phyloP scores from a whole-genome alignment of 164 flowering plant genomes.

The Cinnamomum micranthum region DNA sequence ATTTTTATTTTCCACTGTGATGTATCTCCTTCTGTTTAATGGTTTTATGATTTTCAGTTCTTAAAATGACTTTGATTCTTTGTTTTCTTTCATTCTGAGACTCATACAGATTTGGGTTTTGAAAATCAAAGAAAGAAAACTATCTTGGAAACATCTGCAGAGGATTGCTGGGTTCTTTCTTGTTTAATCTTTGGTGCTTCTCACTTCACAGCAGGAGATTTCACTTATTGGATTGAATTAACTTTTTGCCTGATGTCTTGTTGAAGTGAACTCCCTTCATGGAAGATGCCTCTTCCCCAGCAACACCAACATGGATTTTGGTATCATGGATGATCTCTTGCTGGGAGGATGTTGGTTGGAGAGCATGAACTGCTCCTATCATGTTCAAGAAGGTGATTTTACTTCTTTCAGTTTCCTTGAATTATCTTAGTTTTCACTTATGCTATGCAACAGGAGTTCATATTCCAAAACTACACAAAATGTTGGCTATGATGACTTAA shows the following conservation, averaged over 20 bases:
- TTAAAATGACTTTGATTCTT: not conserved
- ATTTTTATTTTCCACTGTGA: not conserved
- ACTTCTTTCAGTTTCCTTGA: slow-evolving; percentile 29
- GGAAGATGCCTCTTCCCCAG: slow-evolving; percentile 19
- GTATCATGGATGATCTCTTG: slow-evolving; percentile 63
- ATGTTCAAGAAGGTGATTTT: slow-evolving; percentile 40
- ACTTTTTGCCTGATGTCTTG: slow-evolving; percentile 1
- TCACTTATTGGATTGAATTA: not conserved
- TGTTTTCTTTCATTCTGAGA: not conserved
- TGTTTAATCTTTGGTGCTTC: not conserved
- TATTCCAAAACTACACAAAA: slow-evolving; percentile 21
- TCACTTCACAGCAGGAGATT: not conserved
- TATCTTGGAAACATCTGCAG: not conserved
- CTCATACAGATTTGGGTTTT: not conserved
- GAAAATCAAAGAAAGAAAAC: not conserved
- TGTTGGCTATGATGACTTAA: slow-evolving; percentile 27
- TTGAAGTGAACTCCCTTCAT: slow-evolving; percentile 14
- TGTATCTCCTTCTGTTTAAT: not conserved
- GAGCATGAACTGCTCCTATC: slow-evolving; percentile 48
- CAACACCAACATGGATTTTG: slow-evolving; percentile 37
- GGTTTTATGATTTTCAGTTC: not conserved
- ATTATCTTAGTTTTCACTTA: slow-evolving; percentile 31
- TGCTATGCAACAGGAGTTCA: slow-evolving; percentile 9
- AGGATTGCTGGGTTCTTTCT: not conserved
- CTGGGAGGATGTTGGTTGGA: slow-evolving; percentile 82